Evolutionary conservation across 345 rosid species (phyloP).

Genomic region (Nephelium lappaceum): DNA sequence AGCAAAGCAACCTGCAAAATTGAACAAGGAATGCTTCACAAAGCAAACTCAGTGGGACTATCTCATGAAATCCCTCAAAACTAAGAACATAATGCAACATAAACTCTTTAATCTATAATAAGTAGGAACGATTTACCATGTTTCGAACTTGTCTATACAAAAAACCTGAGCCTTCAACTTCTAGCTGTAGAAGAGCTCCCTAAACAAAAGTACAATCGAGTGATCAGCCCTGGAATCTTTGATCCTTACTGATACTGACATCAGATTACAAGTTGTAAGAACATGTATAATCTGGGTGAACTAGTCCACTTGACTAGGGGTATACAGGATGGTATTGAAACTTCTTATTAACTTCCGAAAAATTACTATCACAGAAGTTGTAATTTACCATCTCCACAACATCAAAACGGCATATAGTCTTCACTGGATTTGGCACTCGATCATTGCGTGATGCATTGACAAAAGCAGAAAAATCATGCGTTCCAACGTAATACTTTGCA

Average conservation of each 20-base stretch:
- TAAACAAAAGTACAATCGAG: constrained; percentile 25
- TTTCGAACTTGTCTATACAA: constrained; percentile 90
- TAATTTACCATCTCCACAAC: constrained; percentile 64
- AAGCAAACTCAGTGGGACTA: background rate
- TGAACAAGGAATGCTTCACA: constrained; percentile 1
- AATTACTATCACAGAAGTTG: constrained; percentile 5
- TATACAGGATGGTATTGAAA: background rate
- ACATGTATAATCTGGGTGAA: background rate
- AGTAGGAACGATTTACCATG: constrained; percentile 54
- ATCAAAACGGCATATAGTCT: constrained; percentile 68
- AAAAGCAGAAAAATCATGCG: constrained; percentile 86
- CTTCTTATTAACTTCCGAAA: constrained; percentile 13
- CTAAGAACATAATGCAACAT: background rate
- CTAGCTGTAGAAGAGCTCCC: constrained; percentile 80
- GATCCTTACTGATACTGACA: background rate
- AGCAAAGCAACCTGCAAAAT: constrained; percentile 76
- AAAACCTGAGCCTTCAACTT: constrained; percentile 93
- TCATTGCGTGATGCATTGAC: constrained; percentile 74
- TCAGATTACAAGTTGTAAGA: background rate
- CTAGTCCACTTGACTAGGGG: background rate
- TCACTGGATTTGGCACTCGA: constrained; percentile 67
- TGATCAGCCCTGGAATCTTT: background rate
- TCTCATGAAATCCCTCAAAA: background rate
- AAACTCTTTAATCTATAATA: background rate
- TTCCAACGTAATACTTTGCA: constrained; percentile 65